These are phyloP conservation scores for Castanea mollissima DNA, from an alignment of 306 rosid species.

Conservation along the genomic window DNA sequence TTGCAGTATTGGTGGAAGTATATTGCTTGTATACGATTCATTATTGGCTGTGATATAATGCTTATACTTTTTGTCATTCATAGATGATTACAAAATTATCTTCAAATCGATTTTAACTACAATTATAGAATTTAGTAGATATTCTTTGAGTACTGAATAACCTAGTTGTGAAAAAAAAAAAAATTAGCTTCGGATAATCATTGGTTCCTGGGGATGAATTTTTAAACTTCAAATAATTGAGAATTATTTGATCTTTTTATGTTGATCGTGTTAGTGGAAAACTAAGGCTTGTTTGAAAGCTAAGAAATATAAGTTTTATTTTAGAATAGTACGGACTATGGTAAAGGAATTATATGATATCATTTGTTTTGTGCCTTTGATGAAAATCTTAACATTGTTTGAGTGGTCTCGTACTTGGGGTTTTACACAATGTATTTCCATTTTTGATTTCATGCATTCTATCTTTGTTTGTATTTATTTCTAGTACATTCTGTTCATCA, in stretches of 20 bases:
- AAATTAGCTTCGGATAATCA: neutral
- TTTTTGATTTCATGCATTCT: too few relatives aligned
- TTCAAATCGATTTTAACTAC: neutral
- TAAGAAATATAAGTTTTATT: neutral
- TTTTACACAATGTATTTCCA: too few relatives aligned
- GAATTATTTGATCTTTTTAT: neutral
- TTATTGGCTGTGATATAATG: neutral
- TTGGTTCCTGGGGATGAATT: neutral
- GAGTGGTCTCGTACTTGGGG: too few relatives aligned
- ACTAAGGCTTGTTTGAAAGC: neutral
- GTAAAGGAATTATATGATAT: neutral
- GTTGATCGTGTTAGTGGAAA: neutral
- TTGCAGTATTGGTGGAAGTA: constrained; percentile 15
- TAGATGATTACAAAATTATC: neutral
- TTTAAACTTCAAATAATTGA: neutral
- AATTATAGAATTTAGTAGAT: neutral
- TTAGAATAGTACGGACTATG: neutral
- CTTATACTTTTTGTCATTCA: neutral
- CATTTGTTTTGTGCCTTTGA: neutral
- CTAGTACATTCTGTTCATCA: too few relatives aligned
- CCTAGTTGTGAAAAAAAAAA: too few relatives aligned
- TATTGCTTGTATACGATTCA: neutral
- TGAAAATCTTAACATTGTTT: neutral
- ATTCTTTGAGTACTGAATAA: neutral
- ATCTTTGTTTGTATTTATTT: too few relatives aligned